phyloP scores from a whole-genome alignment of 2,329 filamentous ascomycete genomes.

The Ceratocystis alfenasii region DNA sequence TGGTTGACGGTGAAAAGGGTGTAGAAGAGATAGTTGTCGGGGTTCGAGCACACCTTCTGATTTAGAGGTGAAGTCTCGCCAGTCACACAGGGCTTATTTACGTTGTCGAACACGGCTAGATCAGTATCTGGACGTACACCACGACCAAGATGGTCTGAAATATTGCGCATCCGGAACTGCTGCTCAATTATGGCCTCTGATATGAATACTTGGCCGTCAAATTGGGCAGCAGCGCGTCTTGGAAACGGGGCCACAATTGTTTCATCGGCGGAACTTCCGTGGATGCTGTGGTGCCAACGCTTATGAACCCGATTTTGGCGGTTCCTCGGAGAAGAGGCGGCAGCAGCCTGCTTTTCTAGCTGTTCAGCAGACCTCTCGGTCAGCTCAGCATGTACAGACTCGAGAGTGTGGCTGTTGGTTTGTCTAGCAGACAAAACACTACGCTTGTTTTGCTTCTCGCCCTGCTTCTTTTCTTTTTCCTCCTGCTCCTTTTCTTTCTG shows the following conservation, averaged over 20 bases:
- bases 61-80: slow-evolving; percentile 21
- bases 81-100: slow-evolving; percentile 35
- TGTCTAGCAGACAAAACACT: background rate
- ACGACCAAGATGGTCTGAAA: slow-evolving; percentile 35
- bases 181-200: slow-evolving; percentile 37
- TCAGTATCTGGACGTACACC: slow-evolving; percentile 30
- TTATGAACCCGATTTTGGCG: slow-evolving; percentile 21
- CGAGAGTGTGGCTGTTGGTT: background rate
- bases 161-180: slow-evolving; percentile 34
- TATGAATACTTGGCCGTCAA: slow-evolving; percentile 33
- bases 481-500: background rate
- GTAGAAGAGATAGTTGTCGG: slow-evolving; percentile 41
- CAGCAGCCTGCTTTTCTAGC: slow-evolving; percentile 19
- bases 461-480: background rate
- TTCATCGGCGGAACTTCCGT: slow-evolving; percentile 22
- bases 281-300: slow-evolving; percentile 21
- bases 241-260: slow-evolving; percentile 30
- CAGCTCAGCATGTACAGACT: slow-evolving; percentile 11
- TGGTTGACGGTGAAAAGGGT: slow-evolving; percentile 37
- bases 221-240: slow-evolving; percentile 34
- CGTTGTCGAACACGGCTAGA: slow-evolving; percentile 32
- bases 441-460: background rate
- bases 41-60: slow-evolving; percentile 32
- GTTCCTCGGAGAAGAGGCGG: slow-evolving; percentile 23
- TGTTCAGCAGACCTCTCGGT: slow-evolving; percentile 7